phyloP scores from a whole-genome alignment of 2,329 filamentous ascomycete species.

The Penicillium sp. region DNA sequence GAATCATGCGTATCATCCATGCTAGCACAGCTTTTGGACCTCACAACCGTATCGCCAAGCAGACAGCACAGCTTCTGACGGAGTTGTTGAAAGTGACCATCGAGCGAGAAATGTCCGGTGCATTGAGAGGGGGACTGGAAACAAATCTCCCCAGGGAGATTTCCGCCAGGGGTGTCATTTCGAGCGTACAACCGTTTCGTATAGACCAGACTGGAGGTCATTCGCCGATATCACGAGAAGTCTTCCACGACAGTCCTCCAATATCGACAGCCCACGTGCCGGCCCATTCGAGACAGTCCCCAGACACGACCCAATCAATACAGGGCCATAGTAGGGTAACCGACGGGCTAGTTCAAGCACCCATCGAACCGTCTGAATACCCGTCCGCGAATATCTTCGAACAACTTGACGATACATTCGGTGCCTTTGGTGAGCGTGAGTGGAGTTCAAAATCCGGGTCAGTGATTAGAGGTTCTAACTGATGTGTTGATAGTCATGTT shows the following conservation, averaged over 20 bases:
- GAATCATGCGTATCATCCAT: constrained; percentile 30
- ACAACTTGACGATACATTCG: constrained; percentile 8
- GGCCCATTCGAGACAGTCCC: not conserved
- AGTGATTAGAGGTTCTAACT: not conserved
- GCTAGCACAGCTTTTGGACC: constrained; percentile 20
- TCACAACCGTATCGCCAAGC: constrained; percentile 27
- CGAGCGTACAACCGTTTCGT: not conserved
- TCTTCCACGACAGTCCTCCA: not conserved
- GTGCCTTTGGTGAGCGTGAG: constrained; percentile 9
- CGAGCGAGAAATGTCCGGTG: constrained; percentile 18
- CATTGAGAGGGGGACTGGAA: not conserved
- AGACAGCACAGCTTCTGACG: constrained; percentile 28
- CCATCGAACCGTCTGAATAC: not conserved
- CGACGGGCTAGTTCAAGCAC: not conserved
- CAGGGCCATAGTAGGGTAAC: not conserved
- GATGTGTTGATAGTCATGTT: constrained; percentile 7
- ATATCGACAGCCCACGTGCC: not conserved
- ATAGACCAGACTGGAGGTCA: not conserved
- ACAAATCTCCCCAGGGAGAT: not conserved
- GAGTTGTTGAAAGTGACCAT: constrained; percentile 26
- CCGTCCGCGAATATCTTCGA: constrained; percentile 9
- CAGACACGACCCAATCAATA: not conserved
- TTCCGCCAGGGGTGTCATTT: not conserved
- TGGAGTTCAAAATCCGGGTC: not conserved
- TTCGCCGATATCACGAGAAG: not conserved